Evolutionary conservation across 2,329 filamentous ascomycete species (phyloP).

Genomic region (Phyllosticta citriasiana): DNA sequence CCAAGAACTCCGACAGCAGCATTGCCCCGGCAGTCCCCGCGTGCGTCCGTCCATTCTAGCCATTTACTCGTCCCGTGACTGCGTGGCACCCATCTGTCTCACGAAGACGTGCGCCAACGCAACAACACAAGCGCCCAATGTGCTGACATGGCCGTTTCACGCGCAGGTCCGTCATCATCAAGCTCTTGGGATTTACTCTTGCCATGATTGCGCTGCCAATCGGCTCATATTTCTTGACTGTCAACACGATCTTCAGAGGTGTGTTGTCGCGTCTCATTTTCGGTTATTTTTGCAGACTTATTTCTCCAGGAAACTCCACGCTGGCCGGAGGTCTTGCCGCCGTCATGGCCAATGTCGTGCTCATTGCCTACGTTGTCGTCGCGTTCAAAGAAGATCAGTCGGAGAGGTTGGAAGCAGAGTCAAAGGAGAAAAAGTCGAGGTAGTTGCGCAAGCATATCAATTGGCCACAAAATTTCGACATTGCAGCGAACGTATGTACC

Average conservation of each 20-base stretch:
- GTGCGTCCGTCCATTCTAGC: conserved; percentile 40
- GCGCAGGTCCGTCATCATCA: conserved; percentile 69
- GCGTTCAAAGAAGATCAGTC: conserved; percentile 77
- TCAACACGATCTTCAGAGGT: conserved; percentile 63
- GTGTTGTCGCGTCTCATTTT: not conserved
- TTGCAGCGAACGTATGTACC: not conserved
- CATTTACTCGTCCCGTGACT: not conserved
- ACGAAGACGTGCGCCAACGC: not conserved
- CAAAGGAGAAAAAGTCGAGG: conserved; percentile 31
- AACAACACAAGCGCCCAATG: conserved; percentile 1
- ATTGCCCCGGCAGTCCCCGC: conserved; percentile 74
- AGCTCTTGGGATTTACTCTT: conserved; percentile 80
- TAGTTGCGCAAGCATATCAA: not conserved
- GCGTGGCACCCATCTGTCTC: not conserved
- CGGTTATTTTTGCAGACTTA: not conserved
- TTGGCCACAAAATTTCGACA: not conserved
- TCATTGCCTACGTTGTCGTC: conserved; percentile 83
- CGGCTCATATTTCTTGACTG: conserved; percentile 74
- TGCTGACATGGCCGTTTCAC: not conserved
- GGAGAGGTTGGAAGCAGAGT: conserved; percentile 37
- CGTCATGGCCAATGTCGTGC: conserved; percentile 79
- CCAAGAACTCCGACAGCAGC: conserved; percentile 48
- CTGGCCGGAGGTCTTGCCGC: conserved; percentile 79
- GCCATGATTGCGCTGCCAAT: conserved; percentile 87
- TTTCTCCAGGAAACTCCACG: conserved; percentile 65